Base-by-base conservation (phyloP, 2,329 filamentous ascomycete species). In the Didymella lethalis region DNA sequence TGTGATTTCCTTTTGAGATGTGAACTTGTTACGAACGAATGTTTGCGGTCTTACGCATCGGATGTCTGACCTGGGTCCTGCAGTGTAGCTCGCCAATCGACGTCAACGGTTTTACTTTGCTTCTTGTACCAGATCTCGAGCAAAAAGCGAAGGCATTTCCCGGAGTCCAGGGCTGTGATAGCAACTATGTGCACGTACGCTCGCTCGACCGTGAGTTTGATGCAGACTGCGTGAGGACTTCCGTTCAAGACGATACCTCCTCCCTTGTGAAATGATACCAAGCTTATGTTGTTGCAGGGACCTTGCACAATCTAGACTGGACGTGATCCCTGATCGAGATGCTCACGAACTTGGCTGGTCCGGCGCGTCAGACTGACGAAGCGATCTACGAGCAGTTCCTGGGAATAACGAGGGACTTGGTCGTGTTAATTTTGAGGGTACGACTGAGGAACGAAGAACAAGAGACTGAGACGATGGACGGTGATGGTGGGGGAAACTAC, bases 61-160 rank as follows among this genome's bases (percentile, higher is more conserved):
- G 25, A 50, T 8, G 11, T 43, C 20, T 16, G 16, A 16, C 29
- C n/a, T 26, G 50, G 43, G 25, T 48, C 34, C 34, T 43, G 29
- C 29, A 40, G 26, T 25, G 18, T 16, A 31, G 20, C 54, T 58
- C 46, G 56, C 50, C 41, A 50, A 54, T 50, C 47, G 26, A 40
- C n/a, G 10, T 40, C 32, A 45, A 54, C 32, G 46, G 41, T 41
- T 46, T 50, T 12, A 23, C 32, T 43, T 54, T 48, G 51, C 56
- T 54, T 54, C 18, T 54, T 41, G 25, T 29, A 36, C 31, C 32
- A 54, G 14, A 43, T 29, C 23, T 41, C 23, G 31, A 47, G 23
- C 29, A 50, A 54, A 54, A 54, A 54, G 46, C 50, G 49, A 45
- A 8, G 45, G 36, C 26, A 18, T 6, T 25, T 25, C 23, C 12